Evolutionary conservation across 164 flowering plant genomes (phyloP).

Genomic region (Pachysandra terminalis): DNA sequence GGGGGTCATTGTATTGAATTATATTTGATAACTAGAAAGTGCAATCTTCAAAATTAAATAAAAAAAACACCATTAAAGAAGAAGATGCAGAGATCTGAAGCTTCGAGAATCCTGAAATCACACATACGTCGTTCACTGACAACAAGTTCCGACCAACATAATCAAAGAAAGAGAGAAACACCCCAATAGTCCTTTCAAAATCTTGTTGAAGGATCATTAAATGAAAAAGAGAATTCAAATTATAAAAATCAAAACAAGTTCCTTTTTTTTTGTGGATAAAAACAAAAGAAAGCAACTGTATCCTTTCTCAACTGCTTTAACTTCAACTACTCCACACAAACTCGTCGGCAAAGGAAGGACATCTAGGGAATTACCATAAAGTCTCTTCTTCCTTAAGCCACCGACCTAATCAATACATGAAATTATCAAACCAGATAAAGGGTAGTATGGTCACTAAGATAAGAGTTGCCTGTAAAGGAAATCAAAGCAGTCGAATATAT

Average conservation of each 20-base stretch:
- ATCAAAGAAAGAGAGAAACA: constrained; percentile 19
- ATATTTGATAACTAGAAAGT: constrained; percentile 52
- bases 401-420: neutral
- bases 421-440: neutral
- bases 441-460: neutral
- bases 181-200: constrained; percentile 15
- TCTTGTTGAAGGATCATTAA: constrained; percentile 20
- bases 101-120: constrained; percentile 40
- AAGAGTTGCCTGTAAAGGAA: neutral
- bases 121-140: constrained; percentile 25
- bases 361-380: too few species aligned
- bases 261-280: too few species aligned
- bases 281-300: too few species aligned
- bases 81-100: constrained; percentile 11
- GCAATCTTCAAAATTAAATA: constrained; percentile 27
- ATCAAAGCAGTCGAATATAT: neutral
- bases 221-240: neutral
- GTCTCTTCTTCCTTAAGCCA: neutral
- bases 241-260: neutral
- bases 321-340: too few species aligned
- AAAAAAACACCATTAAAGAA: constrained; percentile 3
- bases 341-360: too few species aligned
- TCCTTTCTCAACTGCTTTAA: too few species aligned
- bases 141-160: constrained; percentile 24
- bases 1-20: too few species aligned